Base-by-base conservation (phyloP, 2,329 filamentous ascomycete genomes). In the Dissoconium aciculare region DNA sequence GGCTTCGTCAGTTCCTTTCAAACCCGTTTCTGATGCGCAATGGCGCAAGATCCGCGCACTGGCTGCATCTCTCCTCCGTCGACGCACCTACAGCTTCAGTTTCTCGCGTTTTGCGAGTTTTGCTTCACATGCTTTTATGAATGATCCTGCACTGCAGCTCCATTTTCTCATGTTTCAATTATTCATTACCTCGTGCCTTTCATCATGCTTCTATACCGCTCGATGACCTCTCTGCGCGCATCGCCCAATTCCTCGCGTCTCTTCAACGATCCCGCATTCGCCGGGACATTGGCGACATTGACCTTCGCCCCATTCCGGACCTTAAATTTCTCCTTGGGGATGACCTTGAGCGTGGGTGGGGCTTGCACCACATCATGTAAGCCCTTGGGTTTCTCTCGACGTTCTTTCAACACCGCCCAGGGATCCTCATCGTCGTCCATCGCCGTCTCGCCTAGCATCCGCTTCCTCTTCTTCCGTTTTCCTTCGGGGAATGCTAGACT, bases 161-260 rank as follows among this genome's bases (percentile, higher is more conserved):
- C 4, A 16, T 14, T 23, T 5, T n/a, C n/a, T n/a, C n/a, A n/a
- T n/a, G n/a, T n/a, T n/a, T 15, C 28, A 21, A 14, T 23, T 5
- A 16, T 13, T 16, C 17, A 29, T 15, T n/a, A 14, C 34, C 64
- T 57, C 46, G 56, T 67, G 37, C 61, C 61, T 21, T 64, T 64
- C 73, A 83, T 82, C 60, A 81, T 61, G 41, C 67, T 67, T 37
- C 80, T 62, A 52, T 87, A 87, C 26, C 70, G 65, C 42, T 79
- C 75, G 34, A 87, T 73, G n/a, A 85, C 72, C 32, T 68, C 71
- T 50, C 65, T 65, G 40, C 80, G 64, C 43, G 77, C 71, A 29
- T 61, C 67, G n/a, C 74, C 72, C 35, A 87, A 50, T 56, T 83
- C 78, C 49, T 83, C 78, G 54, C 78, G 66, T 51, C 71, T 66